A percentile compares a stretch with the other conserved stretches of the same genome.
Conservation (phyloP, 1,284 basidiomycete species). For the Malassezia pachydermatis region DNA sequence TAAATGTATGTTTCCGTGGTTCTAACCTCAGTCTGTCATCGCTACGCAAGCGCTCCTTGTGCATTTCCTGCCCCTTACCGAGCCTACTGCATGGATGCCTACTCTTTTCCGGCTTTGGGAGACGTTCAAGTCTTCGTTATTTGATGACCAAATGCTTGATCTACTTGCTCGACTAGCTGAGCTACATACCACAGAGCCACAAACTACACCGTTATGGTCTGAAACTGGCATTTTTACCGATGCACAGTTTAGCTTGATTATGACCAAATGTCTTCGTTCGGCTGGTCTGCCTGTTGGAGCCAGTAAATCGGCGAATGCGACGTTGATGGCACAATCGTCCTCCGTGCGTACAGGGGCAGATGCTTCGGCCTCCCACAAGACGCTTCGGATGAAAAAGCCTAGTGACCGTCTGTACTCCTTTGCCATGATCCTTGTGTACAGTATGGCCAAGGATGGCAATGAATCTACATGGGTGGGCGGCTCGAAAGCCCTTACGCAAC, state of each 20-base stretch:
- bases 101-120: constrained; percentile 67
- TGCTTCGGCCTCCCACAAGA: constrained; percentile 57
- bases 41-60: constrained; percentile 42
- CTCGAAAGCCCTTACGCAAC: constrained; percentile 75
- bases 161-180: constrained; percentile 65
- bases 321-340: constrained; percentile 38
- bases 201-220: constrained; percentile 51
- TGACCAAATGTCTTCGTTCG: constrained; percentile 74
- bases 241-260: constrained; percentile 71
- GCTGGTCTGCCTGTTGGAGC: constrained; percentile 61
- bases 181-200: constrained; percentile 56
- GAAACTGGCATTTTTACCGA: constrained; percentile 81
- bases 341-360: constrained; percentile 49
- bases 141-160: constrained; percentile 77
- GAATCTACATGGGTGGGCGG: constrained; percentile 58
- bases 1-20: no score
- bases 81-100: constrained; percentile 41
- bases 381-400: constrained; percentile 65
- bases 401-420: constrained; percentile 65
- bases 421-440: constrained; percentile 79
- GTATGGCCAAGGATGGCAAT: constrained; percentile 68
- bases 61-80: constrained; percentile 43
- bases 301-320: constrained; percentile 28
- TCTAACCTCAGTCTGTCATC: no score
- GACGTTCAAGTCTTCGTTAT: constrained; percentile 65